These are phyloP conservation scores for Geotrichum fermentans DNA, from an alignment of 1,139 yeast species.

Conservation along the genomic window DNA sequence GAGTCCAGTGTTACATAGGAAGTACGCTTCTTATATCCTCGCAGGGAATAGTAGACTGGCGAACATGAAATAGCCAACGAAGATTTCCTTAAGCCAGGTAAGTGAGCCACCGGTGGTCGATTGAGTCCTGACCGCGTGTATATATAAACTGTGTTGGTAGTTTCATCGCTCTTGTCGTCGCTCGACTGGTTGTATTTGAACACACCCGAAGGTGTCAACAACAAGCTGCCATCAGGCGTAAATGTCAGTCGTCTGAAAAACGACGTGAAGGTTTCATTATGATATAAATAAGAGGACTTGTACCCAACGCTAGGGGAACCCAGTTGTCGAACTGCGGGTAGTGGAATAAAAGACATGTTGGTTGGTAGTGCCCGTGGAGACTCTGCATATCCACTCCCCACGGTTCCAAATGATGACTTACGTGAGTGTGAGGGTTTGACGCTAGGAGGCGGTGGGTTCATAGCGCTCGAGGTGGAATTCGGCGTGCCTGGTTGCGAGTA, in stretches of 20 bases:
- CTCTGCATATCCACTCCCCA: conserved; percentile 19
- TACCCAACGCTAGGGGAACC: conserved; percentile 32
- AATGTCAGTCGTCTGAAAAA: conserved; percentile 81
- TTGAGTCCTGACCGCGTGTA: conserved; percentile 66
- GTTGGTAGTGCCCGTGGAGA: conserved; percentile 29
- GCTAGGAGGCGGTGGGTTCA: conserved; percentile 30
- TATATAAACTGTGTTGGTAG: conserved; percentile 65
- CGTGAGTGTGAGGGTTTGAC: conserved; percentile 29
- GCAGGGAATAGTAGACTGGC: conserved; percentile 54
- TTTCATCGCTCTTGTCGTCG: conserved; percentile 34
- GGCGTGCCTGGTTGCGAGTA: conserved; percentile 20
- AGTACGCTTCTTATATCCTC: conserved; percentile 24
- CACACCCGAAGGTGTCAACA: conserved; percentile 81
- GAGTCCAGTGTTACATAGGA: conserved; percentile 9
- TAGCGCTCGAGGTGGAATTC: conserved; percentile 20
- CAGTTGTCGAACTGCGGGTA: conserved; percentile 42
- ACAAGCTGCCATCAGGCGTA: conserved; percentile 82
- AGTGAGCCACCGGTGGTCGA: conserved; percentile 64
- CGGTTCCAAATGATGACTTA: conserved; percentile 28
- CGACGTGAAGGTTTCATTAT: conserved; percentile 81
- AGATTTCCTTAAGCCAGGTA: conserved; percentile 78
- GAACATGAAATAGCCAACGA: conserved; percentile 78
- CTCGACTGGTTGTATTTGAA: conserved; percentile 37
- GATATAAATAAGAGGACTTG: conserved; percentile 46
- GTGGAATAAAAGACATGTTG: conserved; percentile 34